phyloP scores from a whole-genome alignment of 768 basidiomycete species.

The Erythrobasidium yunnanense region DNA sequence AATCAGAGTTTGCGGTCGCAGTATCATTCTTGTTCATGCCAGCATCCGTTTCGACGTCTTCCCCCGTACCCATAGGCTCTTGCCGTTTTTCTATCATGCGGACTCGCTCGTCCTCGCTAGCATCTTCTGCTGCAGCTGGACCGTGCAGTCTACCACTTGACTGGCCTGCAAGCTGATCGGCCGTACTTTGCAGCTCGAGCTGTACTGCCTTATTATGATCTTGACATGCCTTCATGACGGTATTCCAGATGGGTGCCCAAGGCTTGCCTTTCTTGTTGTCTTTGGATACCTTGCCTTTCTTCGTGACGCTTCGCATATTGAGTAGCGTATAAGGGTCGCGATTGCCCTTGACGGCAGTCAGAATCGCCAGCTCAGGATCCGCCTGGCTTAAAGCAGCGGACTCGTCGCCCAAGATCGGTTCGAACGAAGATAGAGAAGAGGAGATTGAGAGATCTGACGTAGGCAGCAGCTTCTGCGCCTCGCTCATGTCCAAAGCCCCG shows the following conservation, averaged over 20 bases:
- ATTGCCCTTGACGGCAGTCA: background rate
- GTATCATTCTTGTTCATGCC: background rate
- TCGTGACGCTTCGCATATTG: slow-evolving; percentile 26
- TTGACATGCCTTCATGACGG: slow-evolving; percentile 24
- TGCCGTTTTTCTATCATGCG: too few species aligned
- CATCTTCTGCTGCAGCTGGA: too few species aligned
- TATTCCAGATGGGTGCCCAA: slow-evolving; percentile 27
- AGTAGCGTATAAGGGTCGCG: slow-evolving; percentile 24
- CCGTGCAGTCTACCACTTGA: too few species aligned
- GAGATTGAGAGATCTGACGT: background rate
- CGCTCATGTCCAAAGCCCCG: slow-evolving; percentile 45
- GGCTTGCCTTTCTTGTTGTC: slow-evolving; percentile 7
- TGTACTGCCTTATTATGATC: slow-evolving; percentile 57
- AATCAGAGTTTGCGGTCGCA: background rate
- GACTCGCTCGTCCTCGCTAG: slow-evolving; percentile 49
- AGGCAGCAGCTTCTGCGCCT: background rate
- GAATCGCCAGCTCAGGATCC: slow-evolving; percentile 19
- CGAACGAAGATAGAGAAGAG: background rate
- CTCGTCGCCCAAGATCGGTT: background rate
- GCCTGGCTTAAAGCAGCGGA: background rate
- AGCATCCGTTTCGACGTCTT: slow-evolving; percentile 41
- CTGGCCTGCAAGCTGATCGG: too few species aligned
- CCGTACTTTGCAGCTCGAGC: too few species aligned
- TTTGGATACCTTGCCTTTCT: slow-evolving; percentile 23
- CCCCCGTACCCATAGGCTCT: too few species aligned